Base-by-base conservation (phyloP, 2,329 filamentous ascomycete species). In the Aspergillaceae sp. region DNA sequence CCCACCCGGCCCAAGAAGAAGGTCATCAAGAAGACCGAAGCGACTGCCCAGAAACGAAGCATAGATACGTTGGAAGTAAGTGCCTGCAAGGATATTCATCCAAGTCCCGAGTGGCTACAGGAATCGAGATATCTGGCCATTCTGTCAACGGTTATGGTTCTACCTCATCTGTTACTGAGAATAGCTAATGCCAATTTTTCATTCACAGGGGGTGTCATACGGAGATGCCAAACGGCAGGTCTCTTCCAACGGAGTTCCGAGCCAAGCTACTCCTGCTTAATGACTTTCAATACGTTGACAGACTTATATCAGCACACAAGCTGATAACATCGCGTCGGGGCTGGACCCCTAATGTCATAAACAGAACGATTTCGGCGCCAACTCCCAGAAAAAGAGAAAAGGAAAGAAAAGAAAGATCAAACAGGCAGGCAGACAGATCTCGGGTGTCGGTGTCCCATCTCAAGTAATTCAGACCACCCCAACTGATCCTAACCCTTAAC, bases 1-100 rank as follows among this genome's bases (percentile, higher is more conserved):
- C 86, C 86, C 4, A 61, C 66, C 9, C 78, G 74, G 48, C 74
- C 76, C 10, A 71, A 74, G 67, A 83, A 79, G 65, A 74, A 76
- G 62, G 63, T 71, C 37, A 44, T 66, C 45, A 68, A 65, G 54
- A 67, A 61, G 47, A 40, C 58, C 51, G 59, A 66, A 41, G 37
- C 60, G 10, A 55, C 58, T 44, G 58, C 60, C 28, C 65, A 68
- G 51, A 70, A 70, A 50, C 60, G 68, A 51, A 55, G 53, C 51
- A 65, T 69, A 50, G 61, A 65, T 50, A 59, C 67, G 49, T 51
- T 70, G 51, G 66, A 70, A 61, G 68, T 70, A 70, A 70, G 68
- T 69, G 45, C 52, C 53, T 42, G 48, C 49, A 58, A 60, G 46
- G 54, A 48, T 56, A 43, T 48, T 48, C 55, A 52, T 51, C 41